Evolutionary conservation across 371 early-diverging fungal genomes (phyloP).

Genomic region (Capniomyces stellatus): DNA sequence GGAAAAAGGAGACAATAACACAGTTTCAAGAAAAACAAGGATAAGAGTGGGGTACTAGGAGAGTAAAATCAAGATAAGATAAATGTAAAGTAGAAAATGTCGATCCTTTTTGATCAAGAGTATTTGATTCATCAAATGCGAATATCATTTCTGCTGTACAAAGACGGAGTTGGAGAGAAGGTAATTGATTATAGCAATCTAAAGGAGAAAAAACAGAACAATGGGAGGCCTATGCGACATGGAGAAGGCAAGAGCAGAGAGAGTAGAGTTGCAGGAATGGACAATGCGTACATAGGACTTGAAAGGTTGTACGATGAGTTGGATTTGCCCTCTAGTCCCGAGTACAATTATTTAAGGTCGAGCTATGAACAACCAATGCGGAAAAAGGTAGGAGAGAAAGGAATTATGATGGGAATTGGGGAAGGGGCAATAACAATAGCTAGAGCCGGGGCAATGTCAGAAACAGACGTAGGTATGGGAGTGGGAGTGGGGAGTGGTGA

Average conservation of each 20-base stretch:
- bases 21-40: no score
- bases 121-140: neutral
- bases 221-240: no score
- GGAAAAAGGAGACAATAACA: no score
- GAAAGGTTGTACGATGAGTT: neutral
- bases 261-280: neutral
- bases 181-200: neutral
- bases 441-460: no score
- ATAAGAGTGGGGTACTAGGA: no score
- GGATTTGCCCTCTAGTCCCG: neutral
- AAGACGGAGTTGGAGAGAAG: constrained; percentile 1
- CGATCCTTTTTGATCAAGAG: neutral
- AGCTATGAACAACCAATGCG: neutral
- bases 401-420: no score
- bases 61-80: no score
- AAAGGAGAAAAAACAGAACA: neutral
- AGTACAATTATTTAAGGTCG: neutral
- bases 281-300: neutral
- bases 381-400: no score
- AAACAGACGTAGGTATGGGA: no score
- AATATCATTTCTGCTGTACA: neutral
- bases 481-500: no score
- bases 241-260: neutral
- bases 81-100: neutral
- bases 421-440: no score